phyloP scores from a whole-genome alignment of 2,329 filamentous ascomycete genomes.

The Arthrocladium fulminans region DNA sequence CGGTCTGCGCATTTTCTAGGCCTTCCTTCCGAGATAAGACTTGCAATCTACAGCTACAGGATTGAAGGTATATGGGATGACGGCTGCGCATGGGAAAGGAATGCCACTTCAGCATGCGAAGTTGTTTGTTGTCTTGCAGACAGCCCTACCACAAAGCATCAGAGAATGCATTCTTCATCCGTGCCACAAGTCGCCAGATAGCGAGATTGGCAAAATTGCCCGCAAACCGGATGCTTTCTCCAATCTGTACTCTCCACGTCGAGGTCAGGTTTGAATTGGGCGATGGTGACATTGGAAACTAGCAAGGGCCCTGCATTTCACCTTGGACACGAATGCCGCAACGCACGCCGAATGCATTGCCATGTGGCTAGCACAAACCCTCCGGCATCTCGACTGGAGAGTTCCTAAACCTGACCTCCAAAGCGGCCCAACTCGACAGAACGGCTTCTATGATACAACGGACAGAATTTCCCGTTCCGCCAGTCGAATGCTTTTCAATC shows the following conservation, averaged over 20 bases:
- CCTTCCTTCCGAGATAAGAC: slow-evolving; percentile 15
- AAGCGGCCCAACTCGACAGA: not conserved
- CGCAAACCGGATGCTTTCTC: not conserved
- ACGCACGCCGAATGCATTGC: slow-evolving; percentile 4
- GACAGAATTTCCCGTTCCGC: not conserved
- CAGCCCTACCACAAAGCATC: slow-evolving; percentile 14
- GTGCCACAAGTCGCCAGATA: slow-evolving; percentile 10
- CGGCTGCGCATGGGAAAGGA: not conserved
- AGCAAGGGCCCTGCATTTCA: slow-evolving; percentile 12
- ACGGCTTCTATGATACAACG: not conserved
- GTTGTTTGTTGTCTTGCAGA: slow-evolving; percentile 11
- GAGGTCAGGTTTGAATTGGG: slow-evolving; percentile 13
- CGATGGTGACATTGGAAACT: slow-evolving; percentile 5
- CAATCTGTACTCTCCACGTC: slow-evolving; percentile 9
- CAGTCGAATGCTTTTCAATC: not conserved
- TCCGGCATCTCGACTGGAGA: slow-evolving; percentile 4
- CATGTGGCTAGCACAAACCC: not conserved
- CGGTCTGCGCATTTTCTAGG: slow-evolving; percentile 13
- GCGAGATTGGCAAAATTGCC: slow-evolving; percentile 5
- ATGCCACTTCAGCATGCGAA: slow-evolving; percentile 6
- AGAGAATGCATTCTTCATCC: not conserved
- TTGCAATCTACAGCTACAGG: not conserved
- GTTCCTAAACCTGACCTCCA: slow-evolving; percentile 2
- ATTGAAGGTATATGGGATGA: slow-evolving; percentile 3
- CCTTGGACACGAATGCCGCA: slow-evolving; percentile 13